Base-by-base conservation (phyloP, 352 stramenopile genomes). In the Pythium graminicola region DNA sequence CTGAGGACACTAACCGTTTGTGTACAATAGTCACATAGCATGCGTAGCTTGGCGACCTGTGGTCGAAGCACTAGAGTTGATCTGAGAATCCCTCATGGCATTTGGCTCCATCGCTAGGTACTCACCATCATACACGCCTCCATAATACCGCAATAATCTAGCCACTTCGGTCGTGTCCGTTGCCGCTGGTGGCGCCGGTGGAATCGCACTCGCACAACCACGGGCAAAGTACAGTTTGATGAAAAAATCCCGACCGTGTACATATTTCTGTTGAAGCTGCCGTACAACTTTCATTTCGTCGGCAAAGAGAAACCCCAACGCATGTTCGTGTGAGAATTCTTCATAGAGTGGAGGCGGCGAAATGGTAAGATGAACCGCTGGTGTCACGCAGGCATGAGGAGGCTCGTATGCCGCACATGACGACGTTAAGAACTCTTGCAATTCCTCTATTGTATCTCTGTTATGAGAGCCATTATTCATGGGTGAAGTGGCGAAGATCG, bases 281-380 rank as follows among this genome's bases (percentile, higher is more conserved):
- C 70, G 67, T 44, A 73, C 69, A 24, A 78, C 66, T 50, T 79
- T 74, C 64, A 84, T 80, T 39, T 89, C 76, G 31, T 89, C 76
- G 1, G 72, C 57, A 46, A 86, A 86, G 20, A 67, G 40, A 23
- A 77, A 85, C 0, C 56, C 60, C 4, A 65, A 36, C 5, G 73
- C 76, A 11, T 65, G 32, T 39, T 88, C 74, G 52, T 85, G 76
- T 27, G 71, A 69, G 35, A 54, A 78, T 53, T 83, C 72, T 4
- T 76, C 50, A 4, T 46, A 57, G 16, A 45, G 6, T 1, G 59
- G 39, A 8, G 65, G 54, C n/a, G 65, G 70, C 26, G 61, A 29
- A 29, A 71, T 44, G 22, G 44, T 49, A 14, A 84, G 58, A 1
- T 39, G 45, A 7, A 85, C 48, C 16, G 62, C 67, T 2, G 38